Conservation (phyloP, 2,329 filamentous ascomycete species). For the Verticillium isaacii region DNA sequence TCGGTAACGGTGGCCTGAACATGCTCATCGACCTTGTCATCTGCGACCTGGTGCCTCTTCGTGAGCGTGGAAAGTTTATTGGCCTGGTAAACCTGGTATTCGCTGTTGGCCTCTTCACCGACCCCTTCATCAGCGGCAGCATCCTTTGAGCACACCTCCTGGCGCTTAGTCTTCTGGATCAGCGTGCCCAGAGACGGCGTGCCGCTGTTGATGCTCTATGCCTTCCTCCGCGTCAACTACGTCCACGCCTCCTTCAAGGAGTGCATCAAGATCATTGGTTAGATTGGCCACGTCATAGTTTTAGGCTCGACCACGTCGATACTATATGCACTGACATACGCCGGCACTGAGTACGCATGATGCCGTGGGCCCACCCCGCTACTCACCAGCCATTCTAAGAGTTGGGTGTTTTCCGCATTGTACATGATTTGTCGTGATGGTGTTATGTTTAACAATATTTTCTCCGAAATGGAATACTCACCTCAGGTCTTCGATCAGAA, state of each 20-base stretch:
- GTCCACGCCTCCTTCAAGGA: background rate
- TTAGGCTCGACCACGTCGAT: slow-evolving; percentile 26
- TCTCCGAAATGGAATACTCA: no score
- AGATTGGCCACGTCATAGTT: slow-evolving; percentile 35
- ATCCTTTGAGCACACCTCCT: slow-evolving; percentile 5
- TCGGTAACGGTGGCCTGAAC: slow-evolving; percentile 30
- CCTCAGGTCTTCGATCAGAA: no score
- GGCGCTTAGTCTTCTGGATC: slow-evolving; percentile 13
- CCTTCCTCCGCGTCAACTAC: slow-evolving; percentile 18
- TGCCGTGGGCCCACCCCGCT: slow-evolving; percentile 4
- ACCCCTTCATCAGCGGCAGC: slow-evolving; percentile 6
- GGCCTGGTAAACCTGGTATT: slow-evolving; percentile 23
- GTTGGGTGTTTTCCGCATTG: no score
- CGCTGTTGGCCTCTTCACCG: slow-evolving; percentile 23
- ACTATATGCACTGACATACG: slow-evolving; percentile 22
- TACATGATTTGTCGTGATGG: no score
- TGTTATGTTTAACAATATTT: no score
- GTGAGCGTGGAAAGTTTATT: slow-evolving; percentile 36
- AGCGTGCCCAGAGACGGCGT: slow-evolving; percentile 10
- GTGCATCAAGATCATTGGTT: slow-evolving; percentile 27
- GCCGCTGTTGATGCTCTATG: slow-evolving; percentile 13
- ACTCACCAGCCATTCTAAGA: background rate
- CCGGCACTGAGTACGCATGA: slow-evolving; percentile 70
- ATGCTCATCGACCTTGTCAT: slow-evolving; percentile 31
- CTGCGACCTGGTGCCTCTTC: slow-evolving; percentile 36